Base-by-base conservation (phyloP, 2,329 filamentous ascomycete species). In the Fusarium nanum region DNA sequence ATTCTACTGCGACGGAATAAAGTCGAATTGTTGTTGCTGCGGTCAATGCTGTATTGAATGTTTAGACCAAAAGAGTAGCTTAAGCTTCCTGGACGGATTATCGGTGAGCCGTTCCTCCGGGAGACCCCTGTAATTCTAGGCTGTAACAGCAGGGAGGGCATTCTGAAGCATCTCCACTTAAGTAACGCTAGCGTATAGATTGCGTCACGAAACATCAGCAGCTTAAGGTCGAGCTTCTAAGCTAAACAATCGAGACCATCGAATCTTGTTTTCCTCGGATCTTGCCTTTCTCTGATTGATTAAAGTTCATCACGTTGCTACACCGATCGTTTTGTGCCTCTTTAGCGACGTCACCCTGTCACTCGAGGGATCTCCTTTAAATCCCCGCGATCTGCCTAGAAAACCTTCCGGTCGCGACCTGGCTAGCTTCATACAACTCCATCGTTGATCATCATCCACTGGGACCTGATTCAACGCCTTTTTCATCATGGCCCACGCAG, bases 401-500 rank as follows among this genome's bases (percentile, higher is more conserved):
- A 56, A 56, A 55, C 14, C 10, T 34, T 20, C 45, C 41, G 54
- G 34, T 59, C 52, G 55, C 55, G 55, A 65, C 53, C 32, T 56
- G 20, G 30, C 45, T 68, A 49, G 48, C 60, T 58, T 71, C 67
- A 30, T 60, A 11, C 62, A 25, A 40, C 44, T 56, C 53, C 37
- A 20, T 60, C 50, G 67, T 65, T 62, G 59, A 66, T 69, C 64
- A 22, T 59, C 27, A 64, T 58, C 37, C 56, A n/a, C 44, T 46
- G 23, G 46, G 41, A n/a, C 22, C 6, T 28, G 13, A 61, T 53
- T 10, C 22, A n/a, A 22, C n/a, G 7, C 45, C 40, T n/a, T 14
- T 44, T 42, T 65, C 73, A 72, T 56, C 65, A 82, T 82, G 80
- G 81, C 81, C 70, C 75, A 80, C 75, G 84, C 85, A 67, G 86